Evolutionary conservation across 176 grass and related monocot genomes (phyloP).

Genomic region (Chrysopogon serrulatus): DNA sequence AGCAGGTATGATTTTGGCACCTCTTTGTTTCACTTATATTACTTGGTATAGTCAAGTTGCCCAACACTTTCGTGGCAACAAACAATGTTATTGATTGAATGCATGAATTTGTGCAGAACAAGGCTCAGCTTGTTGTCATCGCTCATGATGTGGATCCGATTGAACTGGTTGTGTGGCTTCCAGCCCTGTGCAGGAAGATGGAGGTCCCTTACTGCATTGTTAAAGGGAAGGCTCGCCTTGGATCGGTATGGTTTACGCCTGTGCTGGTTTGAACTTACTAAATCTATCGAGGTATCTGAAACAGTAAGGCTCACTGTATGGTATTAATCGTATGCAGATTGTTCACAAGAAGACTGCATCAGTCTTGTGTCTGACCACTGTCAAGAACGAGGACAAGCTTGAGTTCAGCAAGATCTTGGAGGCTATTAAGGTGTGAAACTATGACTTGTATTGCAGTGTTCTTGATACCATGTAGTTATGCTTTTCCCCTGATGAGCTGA

Average conservation of each 20-base stretch:
- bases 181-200: constrained; percentile 77
- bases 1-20: constrained; percentile 33
- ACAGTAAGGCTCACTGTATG: background rate
- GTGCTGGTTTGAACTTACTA: background rate
- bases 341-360: constrained; percentile 76
- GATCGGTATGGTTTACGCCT: constrained; percentile 28
- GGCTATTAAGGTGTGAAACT: constrained; percentile 49
- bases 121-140: constrained; percentile 65
- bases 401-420: constrained; percentile 85
- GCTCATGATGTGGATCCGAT: constrained; percentile 77
- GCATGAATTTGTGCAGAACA: constrained; percentile 35
- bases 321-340: constrained; percentile 19
- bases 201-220: constrained; percentile 78
- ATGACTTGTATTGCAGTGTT: background rate
- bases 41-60: background rate
- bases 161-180: constrained; percentile 77
- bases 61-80: background rate
- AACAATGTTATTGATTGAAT: background rate
- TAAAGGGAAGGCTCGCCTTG: constrained; percentile 69
- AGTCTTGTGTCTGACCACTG: constrained; percentile 66
- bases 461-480: background rate
- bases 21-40: background rate
- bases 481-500: background rate
- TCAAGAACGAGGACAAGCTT: constrained; percentile 80
- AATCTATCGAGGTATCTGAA: background rate